These are phyloP conservation scores for Collybia nuda DNA, from an alignment of 768 basidiomycete genomes.

Conservation along the genomic window DNA sequence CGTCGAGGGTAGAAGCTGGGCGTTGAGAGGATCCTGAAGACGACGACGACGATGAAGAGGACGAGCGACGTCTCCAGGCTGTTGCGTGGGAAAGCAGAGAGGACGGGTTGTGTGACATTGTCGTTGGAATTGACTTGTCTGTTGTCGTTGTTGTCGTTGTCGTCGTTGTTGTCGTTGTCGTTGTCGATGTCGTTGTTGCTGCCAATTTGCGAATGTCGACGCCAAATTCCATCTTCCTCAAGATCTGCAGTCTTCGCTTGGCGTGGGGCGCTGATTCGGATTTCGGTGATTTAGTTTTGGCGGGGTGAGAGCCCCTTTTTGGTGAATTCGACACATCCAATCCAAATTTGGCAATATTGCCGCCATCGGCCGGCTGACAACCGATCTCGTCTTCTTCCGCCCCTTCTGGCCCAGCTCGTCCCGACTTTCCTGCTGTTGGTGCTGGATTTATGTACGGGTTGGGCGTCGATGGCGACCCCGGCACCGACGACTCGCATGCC, in stretches of 20 bases:
- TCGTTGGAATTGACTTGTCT: not conserved
- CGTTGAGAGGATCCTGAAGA: conserved; percentile 23
- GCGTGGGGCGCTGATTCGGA: not conserved
- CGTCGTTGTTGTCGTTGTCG: not conserved
- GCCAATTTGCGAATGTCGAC: no score
- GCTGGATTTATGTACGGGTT: conserved; percentile 51
- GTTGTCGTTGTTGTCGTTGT: not conserved
- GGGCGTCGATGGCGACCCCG: conserved; percentile 10
- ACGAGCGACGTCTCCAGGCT: not conserved
- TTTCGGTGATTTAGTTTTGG: no score
- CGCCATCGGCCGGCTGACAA: conserved; percentile 12
- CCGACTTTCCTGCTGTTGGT: conserved; percentile 31
- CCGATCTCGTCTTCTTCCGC: conserved; percentile 8
- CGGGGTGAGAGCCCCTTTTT: no score
- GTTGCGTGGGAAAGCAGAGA: conserved; percentile 33
- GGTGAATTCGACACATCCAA: no score
- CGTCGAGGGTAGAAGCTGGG: conserved; percentile 35
- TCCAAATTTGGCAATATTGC: not conserved
- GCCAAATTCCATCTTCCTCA: no score
- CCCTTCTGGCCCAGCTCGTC: conserved; percentile 6
- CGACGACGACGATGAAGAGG: conserved; percentile 24
- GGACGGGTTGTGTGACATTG: conserved; percentile 21
- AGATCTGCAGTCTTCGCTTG: not conserved
- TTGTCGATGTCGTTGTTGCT: no score
- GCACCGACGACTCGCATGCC: no score